These are phyloP conservation scores for Pouteria glomerata DNA, from an alignment of 148 eudicot genomes.

Conservation along the genomic window DNA sequence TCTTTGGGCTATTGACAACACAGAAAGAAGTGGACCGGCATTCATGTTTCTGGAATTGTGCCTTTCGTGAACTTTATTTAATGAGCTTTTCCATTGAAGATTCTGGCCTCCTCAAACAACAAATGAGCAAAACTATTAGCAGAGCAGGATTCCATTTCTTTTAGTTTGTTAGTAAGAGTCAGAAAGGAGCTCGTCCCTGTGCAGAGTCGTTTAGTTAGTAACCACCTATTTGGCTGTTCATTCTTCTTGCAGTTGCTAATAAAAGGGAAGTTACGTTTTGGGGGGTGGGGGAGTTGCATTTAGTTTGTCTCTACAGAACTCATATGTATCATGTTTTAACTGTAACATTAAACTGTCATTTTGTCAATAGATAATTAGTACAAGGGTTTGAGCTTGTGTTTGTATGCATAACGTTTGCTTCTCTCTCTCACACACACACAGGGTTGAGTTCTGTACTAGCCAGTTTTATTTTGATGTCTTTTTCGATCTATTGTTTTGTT, in stretches of 20 bases:
- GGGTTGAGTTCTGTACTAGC: too few relatives aligned
- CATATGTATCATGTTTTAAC: not conserved
- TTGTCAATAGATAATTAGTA: slow-evolving; percentile 2
- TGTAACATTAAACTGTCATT: not conserved
- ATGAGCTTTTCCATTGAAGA: slow-evolving; percentile 6
- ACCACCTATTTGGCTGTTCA: not conserved
- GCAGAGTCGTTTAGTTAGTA: slow-evolving; percentile 12
- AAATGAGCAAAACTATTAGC: slow-evolving; percentile 12
- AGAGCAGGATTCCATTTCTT: slow-evolving; percentile 4
- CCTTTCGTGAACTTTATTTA: slow-evolving; percentile 12
- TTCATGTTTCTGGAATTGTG: slow-evolving; percentile 12
- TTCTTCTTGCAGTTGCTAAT: not conserved
- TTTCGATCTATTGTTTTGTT: too few relatives aligned
- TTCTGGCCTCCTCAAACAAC: slow-evolving; percentile 6
- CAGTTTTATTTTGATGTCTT: too few relatives aligned
- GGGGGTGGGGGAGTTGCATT: not conserved
- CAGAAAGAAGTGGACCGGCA: slow-evolving; percentile 16
- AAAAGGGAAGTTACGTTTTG: not conserved
- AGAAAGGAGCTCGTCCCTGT: slow-evolving; percentile 7
- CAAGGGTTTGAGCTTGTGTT: not conserved
- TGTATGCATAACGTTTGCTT: not conserved
- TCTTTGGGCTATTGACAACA: not conserved
- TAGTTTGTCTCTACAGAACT: slow-evolving; percentile 6
- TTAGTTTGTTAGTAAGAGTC: not conserved
- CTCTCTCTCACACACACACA: slow-evolving; percentile 3